phyloP scores from a whole-genome alignment of 176 grass and related monocot species.

The Raddia distichophylla region DNA sequence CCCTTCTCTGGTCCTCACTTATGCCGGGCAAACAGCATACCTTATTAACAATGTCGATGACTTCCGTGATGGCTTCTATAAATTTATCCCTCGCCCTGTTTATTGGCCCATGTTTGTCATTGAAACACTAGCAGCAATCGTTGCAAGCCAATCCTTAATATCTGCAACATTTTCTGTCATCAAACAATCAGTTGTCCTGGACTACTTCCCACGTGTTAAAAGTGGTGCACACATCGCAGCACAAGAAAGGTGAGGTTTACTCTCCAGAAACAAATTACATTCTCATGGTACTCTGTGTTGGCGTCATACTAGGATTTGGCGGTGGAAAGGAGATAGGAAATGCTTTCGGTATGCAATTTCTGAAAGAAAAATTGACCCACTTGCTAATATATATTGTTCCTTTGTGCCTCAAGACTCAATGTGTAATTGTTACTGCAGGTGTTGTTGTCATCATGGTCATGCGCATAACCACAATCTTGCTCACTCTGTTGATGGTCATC shows the following conservation, averaged over 20 bases:
- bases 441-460: constrained; percentile 88
- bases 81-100: constrained; percentile 65
- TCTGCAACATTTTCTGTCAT: constrained; percentile 92
- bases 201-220: constrained; percentile 86
- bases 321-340: constrained; percentile 84
- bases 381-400: neutral
- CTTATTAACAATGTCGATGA: constrained; percentile 78
- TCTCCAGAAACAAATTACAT: constrained; percentile 88
- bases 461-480: constrained; percentile 84
- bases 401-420: constrained; percentile 20
- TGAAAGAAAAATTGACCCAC: neutral
- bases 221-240: constrained; percentile 78
- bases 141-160: constrained; percentile 87
- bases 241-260: constrained; percentile 89
- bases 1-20: constrained; percentile 85
- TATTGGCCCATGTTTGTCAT: constrained; percentile 93
- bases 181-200: constrained; percentile 79
- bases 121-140: constrained; percentile 72
- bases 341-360: constrained; percentile 66
- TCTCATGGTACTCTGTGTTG: constrained; percentile 78
- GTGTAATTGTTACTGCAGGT: constrained; percentile 54
- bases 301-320: constrained; percentile 73
- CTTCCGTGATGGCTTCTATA: constrained; percentile 78
- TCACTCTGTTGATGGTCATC: constrained; percentile 83
- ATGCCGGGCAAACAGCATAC: constrained; percentile 85